Evolutionary conservation across 345 rosid genomes (phyloP).

Genomic region (Citropsis articulata): DNA sequence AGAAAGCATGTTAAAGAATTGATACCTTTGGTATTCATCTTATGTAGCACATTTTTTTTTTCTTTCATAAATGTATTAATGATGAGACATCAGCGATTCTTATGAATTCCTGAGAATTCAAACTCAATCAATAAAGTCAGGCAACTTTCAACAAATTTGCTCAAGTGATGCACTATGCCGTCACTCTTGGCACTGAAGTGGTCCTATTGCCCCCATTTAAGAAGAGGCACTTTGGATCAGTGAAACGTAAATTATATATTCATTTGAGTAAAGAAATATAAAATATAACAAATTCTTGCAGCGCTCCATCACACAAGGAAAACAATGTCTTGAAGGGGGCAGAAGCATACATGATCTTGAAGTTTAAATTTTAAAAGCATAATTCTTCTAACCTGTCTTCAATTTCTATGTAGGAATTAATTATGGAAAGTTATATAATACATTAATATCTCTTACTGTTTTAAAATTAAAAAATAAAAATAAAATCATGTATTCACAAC

Average conservation of each 20-base stretch:
- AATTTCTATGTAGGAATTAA: neutral
- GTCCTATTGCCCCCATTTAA: too few relatives aligned
- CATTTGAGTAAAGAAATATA: too few relatives aligned
- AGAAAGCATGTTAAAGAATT: conserved; percentile 7
- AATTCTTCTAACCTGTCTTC: neutral
- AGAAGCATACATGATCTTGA: neutral
- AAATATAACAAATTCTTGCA: too few relatives aligned
- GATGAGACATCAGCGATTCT: neutral
- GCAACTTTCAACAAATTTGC: neutral
- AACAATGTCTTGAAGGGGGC: neutral
- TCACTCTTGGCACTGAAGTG: too few relatives aligned
- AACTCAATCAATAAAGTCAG: conserved; percentile 6
- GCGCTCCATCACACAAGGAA: neutral
- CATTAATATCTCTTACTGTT: neutral
- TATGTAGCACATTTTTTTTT: neutral
- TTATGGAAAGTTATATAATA: neutral
- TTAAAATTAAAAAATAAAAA: neutral
- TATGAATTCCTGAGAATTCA: neutral
- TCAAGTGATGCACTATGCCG: neutral
- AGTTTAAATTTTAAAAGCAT: neutral
- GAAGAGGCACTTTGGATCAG: too few relatives aligned
- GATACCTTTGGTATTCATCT: conserved; percentile 14
- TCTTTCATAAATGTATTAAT: neutral
- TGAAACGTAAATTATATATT: too few relatives aligned
- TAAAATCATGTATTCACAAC: neutral